These are phyloP conservation scores for Rubus parviflorus DNA, from an alignment of 306 rosid genomes.

Conservation along the genomic window DNA sequence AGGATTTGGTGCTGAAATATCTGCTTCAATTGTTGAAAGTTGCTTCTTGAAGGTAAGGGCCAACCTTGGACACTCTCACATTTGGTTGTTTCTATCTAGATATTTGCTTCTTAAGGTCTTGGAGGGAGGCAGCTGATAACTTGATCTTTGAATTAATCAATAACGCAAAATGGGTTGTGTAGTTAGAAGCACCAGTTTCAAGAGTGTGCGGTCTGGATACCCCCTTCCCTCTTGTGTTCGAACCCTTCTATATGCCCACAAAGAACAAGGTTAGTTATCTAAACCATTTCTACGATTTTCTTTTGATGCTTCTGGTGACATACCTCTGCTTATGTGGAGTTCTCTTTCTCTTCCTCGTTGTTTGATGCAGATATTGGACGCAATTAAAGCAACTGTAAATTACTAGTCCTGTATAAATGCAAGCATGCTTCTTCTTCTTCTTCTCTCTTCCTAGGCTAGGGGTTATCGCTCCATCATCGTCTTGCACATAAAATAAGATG, in stretches of 20 bases:
- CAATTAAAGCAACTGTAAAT: slow-evolving; percentile 78
- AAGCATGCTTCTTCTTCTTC: not conserved
- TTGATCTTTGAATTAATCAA: slow-evolving; percentile 1
- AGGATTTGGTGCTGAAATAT: slow-evolving; percentile 96
- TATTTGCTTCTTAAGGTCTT: not conserved
- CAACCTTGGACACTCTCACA: slow-evolving; percentile 3
- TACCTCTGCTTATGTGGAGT: not conserved
- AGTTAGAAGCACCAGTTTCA: slow-evolving; percentile 94
- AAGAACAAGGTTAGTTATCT: slow-evolving; percentile 70
- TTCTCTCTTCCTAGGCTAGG: not conserved
- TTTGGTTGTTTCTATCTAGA: not conserved
- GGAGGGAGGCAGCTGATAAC: slow-evolving; percentile 9
- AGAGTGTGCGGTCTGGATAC: slow-evolving; percentile 96
- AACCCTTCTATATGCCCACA: slow-evolving; percentile 95
- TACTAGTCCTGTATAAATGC: slow-evolving; percentile 38
- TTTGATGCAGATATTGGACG: slow-evolving; percentile 84
- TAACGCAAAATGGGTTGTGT: not conserved
- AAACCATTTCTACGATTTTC: not conserved
- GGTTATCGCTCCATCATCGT: not conserved
- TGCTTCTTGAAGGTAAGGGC: slow-evolving; percentile 86
- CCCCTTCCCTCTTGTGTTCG: slow-evolving; percentile 94
- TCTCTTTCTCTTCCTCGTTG: slow-evolving; percentile 4
- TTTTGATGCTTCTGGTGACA: not conserved
- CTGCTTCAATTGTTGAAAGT: slow-evolving; percentile 85
- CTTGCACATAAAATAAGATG: slow-evolving; percentile 5